Evolutionary conservation across 2,329 filamentous ascomycete genomes (phyloP).

Genomic region (Thelonectria olida): DNA sequence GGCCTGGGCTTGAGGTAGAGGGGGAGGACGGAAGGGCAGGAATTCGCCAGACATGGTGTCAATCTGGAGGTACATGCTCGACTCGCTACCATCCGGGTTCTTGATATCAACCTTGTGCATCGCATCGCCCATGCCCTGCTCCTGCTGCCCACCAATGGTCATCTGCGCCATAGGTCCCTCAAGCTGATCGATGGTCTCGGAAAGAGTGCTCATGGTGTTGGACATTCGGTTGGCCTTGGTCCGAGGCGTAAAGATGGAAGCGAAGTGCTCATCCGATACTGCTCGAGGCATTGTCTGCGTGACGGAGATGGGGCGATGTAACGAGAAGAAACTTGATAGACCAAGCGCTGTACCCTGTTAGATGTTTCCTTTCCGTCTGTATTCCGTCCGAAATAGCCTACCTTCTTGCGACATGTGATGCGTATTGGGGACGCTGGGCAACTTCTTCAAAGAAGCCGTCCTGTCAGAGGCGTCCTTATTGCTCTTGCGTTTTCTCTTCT

Average conservation of each 20-base stretch:
- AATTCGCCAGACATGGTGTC: constrained; percentile 76
- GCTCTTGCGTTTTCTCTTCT: constrained; percentile 67
- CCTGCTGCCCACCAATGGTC: constrained; percentile 54
- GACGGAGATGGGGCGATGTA: constrained; percentile 92
- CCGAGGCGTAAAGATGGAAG: constrained; percentile 78
- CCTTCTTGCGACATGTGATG: constrained; percentile 75
- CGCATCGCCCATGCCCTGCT: constrained; percentile 55
- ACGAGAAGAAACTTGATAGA: constrained; percentile 92
- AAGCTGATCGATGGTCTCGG: constrained; percentile 66
- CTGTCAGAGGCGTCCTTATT: constrained; percentile 58
- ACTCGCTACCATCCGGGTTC: constrained; percentile 64
- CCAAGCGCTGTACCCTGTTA: constrained; percentile 72
- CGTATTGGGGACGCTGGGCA: constrained; percentile 80
- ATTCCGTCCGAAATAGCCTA: constrained; percentile 46
- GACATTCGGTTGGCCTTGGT: constrained; percentile 60
- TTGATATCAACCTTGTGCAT: constrained; percentile 62
- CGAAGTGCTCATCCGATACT: constrained; percentile 79
- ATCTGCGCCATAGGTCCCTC: constrained; percentile 66
- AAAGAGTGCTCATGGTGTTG: constrained; percentile 75
- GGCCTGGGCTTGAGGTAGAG: constrained; percentile 72
- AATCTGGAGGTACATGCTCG: constrained; percentile 71
- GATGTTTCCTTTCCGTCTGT: neutral
- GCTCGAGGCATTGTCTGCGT: constrained; percentile 80
- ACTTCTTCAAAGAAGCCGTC: constrained; percentile 61
- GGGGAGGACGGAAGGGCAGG: constrained; percentile 86